Evolutionary conservation across 768 basidiomycete genomes (phyloP).

Genomic region (Podaxis sp.): DNA sequence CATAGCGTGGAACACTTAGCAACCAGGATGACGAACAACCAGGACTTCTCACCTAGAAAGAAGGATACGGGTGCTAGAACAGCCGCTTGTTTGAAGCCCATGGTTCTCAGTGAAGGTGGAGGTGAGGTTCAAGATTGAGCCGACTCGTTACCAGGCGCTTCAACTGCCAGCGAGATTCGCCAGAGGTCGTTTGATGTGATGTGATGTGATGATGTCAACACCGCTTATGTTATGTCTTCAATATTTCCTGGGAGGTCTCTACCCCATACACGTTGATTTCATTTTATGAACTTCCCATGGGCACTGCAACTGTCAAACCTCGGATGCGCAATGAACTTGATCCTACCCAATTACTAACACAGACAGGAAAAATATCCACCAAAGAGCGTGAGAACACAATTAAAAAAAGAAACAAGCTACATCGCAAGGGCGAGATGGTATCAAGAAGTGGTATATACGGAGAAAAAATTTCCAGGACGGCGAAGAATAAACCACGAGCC

Average conservation of each 20-base stretch:
- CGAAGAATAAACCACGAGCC: background rate
- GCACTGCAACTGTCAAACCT: background rate
- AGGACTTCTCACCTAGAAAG: conserved; percentile 64
- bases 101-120: conserved; percentile 24
- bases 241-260: background rate
- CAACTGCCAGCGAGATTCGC: background rate
- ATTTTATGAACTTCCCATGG: background rate
- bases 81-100: conserved; percentile 91
- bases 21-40: conserved; percentile 12
- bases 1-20: background rate
- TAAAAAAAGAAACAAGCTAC: conserved; percentile 8
- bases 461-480: conserved; percentile 8
- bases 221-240: background rate
- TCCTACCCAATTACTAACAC: background rate
- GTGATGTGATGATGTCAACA: conserved; percentile 1
- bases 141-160: background rate
- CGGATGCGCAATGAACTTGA: background rate
- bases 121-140: conserved; percentile 5
- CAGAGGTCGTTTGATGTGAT: background rate
- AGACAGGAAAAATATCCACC: background rate
- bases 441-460: conserved; percentile 34
- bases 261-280: background rate
- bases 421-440: conserved; percentile 21
- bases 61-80: conserved; percentile 85
- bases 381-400: conserved; percentile 3